These are phyloP conservation scores for Aspergillus fumigatus DNA, from an alignment of 2,329 filamentous ascomycete species.

Conservation along the genomic window DNA sequence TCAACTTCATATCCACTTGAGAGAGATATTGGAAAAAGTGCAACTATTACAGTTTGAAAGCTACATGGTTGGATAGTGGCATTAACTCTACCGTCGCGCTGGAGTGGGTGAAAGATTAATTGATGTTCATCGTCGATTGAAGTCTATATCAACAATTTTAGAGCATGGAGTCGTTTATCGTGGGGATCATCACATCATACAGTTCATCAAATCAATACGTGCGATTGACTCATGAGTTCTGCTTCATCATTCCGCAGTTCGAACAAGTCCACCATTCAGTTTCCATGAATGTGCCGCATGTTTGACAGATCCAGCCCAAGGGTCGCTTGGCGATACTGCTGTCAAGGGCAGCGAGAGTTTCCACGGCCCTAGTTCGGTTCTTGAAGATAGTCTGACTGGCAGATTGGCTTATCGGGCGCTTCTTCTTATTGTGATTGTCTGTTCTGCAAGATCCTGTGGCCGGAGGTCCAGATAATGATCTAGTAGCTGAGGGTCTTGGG, in stretches of 20 bases:
- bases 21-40: neutral
- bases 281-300: conserved; percentile 61
- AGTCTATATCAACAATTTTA: neutral
- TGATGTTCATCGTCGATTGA: neutral
- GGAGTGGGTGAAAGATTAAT: neutral
- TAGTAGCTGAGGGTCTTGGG: conserved; percentile 30
- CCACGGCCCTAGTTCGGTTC: conserved; percentile 30
- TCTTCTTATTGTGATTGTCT: conserved; percentile 15
- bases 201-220: neutral
- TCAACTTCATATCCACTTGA: neutral
- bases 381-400: conserved; percentile 21
- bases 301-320: conserved; percentile 56
- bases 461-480: conserved; percentile 8
- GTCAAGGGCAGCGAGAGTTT: conserved; percentile 35
- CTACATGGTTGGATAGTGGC: neutral
- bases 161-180: neutral
- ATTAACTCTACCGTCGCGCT: neutral
- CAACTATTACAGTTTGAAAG: neutral
- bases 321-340: conserved; percentile 43
- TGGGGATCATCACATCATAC: neutral
- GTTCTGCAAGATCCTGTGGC: conserved; percentile 2
- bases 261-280: conserved; percentile 62
- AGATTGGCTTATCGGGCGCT: conserved; percentile 16
- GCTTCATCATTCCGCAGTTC: conserved; percentile 57
- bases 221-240: conserved; percentile 34